Conservation (phyloP, 305 asterid species). For the Rubia balearica region DNA sequence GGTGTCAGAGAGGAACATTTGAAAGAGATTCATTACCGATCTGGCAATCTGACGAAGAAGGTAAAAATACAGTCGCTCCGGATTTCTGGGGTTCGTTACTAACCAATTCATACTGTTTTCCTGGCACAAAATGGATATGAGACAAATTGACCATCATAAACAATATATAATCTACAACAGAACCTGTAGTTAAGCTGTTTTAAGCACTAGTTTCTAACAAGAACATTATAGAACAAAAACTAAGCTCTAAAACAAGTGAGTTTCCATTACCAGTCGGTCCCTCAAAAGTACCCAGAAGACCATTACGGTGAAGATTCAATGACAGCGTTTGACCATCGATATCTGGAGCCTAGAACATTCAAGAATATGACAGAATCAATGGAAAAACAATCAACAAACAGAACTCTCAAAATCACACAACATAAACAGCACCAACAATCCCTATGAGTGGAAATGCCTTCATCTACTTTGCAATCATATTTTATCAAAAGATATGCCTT, state of each 20-base stretch:
- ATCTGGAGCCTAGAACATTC: conserved; percentile 31
- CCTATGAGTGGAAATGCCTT: neutral
- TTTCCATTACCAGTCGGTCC: conserved; percentile 34
- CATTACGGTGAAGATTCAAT: conserved; percentile 40
- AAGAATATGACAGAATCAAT: neutral
- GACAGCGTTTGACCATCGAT: conserved; percentile 40
- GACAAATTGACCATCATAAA: neutral
- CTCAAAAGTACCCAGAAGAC: conserved; percentile 40
- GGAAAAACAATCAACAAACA: neutral
- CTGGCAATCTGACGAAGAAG: conserved; percentile 46
- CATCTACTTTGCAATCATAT: no score
- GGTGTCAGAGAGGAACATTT: neutral
- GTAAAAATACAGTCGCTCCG: conserved; percentile 42
- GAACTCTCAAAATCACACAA: neutral
- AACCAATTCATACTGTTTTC: conserved; percentile 59
- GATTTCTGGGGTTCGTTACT: conserved; percentile 43
- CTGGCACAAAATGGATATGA: conserved; percentile 28
- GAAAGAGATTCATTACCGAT: conserved; percentile 33
- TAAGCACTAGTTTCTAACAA: conserved; percentile 6
- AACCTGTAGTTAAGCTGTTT: neutral
- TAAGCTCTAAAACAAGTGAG: neutral
- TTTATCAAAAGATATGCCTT: neutral
- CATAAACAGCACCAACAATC: neutral
- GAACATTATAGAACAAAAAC: conserved; percentile 4
- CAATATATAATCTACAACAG: neutral